These are phyloP conservation scores for Puya raimondii DNA, from an alignment of 176 grass and related monocot genomes.

Conservation along the genomic window DNA sequence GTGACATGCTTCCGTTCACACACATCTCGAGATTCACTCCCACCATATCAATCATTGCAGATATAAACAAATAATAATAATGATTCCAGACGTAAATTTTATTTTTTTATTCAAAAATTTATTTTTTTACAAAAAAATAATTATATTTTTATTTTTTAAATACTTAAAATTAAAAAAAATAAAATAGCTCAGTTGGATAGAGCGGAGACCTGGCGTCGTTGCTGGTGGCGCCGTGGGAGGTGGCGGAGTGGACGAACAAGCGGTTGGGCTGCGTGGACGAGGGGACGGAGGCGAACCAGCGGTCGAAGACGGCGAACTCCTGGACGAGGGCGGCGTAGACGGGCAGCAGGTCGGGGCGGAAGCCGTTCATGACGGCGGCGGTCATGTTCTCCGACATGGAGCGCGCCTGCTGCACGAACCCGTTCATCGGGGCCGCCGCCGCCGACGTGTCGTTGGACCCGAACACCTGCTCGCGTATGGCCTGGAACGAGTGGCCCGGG, in stretches of 20 bases:
- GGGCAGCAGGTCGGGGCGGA: constrained; percentile 62
- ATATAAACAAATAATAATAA: no score
- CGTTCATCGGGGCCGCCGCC: constrained; percentile 39
- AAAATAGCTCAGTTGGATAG: neutral
- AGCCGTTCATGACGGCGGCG: constrained; percentile 76
- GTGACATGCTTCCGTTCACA: no score
- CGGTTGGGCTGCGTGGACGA: constrained; percentile 93
- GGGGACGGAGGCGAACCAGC: constrained; percentile 89
- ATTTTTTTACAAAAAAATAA: no score
- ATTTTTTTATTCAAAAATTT: no score
- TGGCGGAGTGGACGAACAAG: constrained; percentile 77
- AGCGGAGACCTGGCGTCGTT: constrained; percentile 43
- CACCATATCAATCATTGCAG: no score
- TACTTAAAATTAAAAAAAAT: neutral
- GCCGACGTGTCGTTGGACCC: constrained; percentile 61
- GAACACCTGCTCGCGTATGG: constrained; percentile 89
- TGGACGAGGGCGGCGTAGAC: constrained; percentile 72
- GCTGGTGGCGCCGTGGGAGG: constrained; percentile 77
- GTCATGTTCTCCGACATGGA: constrained; percentile 63
- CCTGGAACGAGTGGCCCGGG: constrained; percentile 95
- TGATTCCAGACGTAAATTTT: no score
- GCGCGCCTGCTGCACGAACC: constrained; percentile 78
- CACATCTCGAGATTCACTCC: no score
- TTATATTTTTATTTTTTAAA: no score
- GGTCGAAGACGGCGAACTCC: constrained; percentile 86